A percentile compares a stretch with the other conserved stretches of the same genome.
These are phyloP conservation scores for Pyricularia sp. DNA, from an alignment of 2,329 filamentous ascomycete species.

Conservation along the genomic window DNA sequence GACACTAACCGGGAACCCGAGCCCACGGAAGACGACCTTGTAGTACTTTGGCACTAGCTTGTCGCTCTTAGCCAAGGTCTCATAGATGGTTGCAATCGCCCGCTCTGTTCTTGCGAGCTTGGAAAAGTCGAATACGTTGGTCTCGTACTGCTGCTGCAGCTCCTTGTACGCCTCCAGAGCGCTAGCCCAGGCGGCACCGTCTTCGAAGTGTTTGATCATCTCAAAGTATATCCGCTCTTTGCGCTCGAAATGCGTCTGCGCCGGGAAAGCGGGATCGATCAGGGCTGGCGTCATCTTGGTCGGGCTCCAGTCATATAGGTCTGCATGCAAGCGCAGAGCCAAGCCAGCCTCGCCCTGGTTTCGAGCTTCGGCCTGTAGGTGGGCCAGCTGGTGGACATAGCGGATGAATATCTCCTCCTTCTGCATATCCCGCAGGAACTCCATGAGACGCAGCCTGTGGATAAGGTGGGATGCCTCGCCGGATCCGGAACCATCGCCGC, in stretches of 20 bases:
- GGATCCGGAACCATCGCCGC: slow-evolving; percentile 49
- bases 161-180: slow-evolving; percentile 84
- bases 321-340: slow-evolving; percentile 81
- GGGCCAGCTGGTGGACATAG: slow-evolving; percentile 86
- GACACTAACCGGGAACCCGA: slow-evolving; percentile 73
- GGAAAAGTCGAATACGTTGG: slow-evolving; percentile 79
- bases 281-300: slow-evolving; percentile 56
- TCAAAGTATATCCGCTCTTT: slow-evolving; percentile 89
- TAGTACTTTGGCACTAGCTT: slow-evolving; percentile 78
- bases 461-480: slow-evolving; percentile 76
- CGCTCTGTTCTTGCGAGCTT: slow-evolving; percentile 85
- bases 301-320: slow-evolving; percentile 87
- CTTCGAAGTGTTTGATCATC: slow-evolving; percentile 91
- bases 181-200: slow-evolving; percentile 88
- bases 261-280: slow-evolving; percentile 65
- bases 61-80: slow-evolving; percentile 75
- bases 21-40: slow-evolving; percentile 79
- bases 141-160: slow-evolving; percentile 83
- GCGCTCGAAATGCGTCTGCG: slow-evolving; percentile 81
- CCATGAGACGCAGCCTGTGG: slow-evolving; percentile 85
- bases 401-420: slow-evolving; percentile 95
- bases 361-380: slow-evolving; percentile 63
- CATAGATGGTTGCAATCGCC: slow-evolving; percentile 87
- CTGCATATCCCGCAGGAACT: slow-evolving; percentile 92
- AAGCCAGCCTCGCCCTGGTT: slow-evolving; percentile 85